phyloP scores from a whole-genome alignment of 768 basidiomycete species.

The Wakefieldia striispora region DNA sequence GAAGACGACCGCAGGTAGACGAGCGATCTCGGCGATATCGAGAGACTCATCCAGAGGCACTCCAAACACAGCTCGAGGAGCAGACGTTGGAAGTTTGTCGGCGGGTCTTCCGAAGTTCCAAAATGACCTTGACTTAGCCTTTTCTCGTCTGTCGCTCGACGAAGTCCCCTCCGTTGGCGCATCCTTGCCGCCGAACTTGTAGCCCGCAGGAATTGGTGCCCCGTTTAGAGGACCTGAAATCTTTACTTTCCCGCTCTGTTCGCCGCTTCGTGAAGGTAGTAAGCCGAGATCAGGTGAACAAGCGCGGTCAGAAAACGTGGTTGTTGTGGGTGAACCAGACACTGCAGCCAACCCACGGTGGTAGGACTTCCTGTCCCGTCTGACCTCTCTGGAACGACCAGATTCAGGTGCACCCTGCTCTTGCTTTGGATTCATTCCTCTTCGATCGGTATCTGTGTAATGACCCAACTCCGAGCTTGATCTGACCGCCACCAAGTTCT shows the following conservation, averaged over 20 bases:
- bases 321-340: slow-evolving; percentile 43
- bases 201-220: slow-evolving; percentile 80
- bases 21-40: slow-evolving; percentile 84
- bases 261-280: slow-evolving; percentile 50
- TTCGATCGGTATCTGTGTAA: slow-evolving; percentile 62
- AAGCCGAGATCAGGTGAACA: slow-evolving; percentile 50
- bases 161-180: slow-evolving; percentile 40
- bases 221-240: slow-evolving; percentile 89
- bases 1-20: slow-evolving; percentile 92
- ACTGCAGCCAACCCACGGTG: slow-evolving; percentile 55
- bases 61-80: slow-evolving; percentile 81
- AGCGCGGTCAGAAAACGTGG: slow-evolving; percentile 35
- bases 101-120: slow-evolving; percentile 84
- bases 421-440: slow-evolving; percentile 26
- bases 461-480: slow-evolving; percentile 83
- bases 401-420: slow-evolving; percentile 55
- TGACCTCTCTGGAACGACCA: slow-evolving; percentile 46
- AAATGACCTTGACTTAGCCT: slow-evolving; percentile 89
- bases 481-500: slow-evolving; percentile 39
- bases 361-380: slow-evolving; percentile 60
- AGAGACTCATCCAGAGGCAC: slow-evolving; percentile 86
- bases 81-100: slow-evolving; percentile 39
- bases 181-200: slow-evolving; percentile 87
- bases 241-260: slow-evolving; percentile 65
- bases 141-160: slow-evolving; percentile 74